phyloP scores from a whole-genome alignment of 1,284 basidiomycete genomes.

The Ustilago lituana region DNA sequence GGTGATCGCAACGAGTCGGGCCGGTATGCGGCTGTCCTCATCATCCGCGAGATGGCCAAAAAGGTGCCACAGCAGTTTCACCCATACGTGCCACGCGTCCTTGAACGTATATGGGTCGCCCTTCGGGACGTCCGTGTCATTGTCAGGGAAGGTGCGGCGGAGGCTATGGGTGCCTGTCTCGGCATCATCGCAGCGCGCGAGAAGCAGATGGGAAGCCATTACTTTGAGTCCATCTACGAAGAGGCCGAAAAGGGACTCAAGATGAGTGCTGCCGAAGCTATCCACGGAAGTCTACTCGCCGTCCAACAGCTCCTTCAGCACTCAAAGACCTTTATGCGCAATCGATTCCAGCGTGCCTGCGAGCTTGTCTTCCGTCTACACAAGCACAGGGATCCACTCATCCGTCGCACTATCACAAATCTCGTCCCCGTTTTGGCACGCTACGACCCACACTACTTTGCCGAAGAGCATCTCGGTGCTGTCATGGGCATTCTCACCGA shows the following conservation, averaged over 20 bases:
- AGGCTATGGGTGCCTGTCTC: slow-evolving; percentile 66
- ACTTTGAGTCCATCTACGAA: slow-evolving; percentile 71
- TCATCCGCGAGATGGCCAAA: slow-evolving; percentile 65
- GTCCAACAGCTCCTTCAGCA: slow-evolving; percentile 91
- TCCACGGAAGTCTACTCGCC: slow-evolving; percentile 91
- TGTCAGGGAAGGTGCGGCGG: slow-evolving; percentile 64
- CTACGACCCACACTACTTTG: slow-evolving; percentile 65
- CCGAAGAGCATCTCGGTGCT: slow-evolving; percentile 60
- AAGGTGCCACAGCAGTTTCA: slow-evolving; percentile 66
- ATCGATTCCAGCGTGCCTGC: slow-evolving; percentile 86
- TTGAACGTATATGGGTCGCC: slow-evolving; percentile 66
- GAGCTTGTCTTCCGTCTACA: slow-evolving; percentile 92
- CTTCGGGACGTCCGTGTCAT: slow-evolving; percentile 62
- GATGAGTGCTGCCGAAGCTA: slow-evolving; percentile 81
- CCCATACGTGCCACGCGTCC: slow-evolving; percentile 60
- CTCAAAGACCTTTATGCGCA: slow-evolving; percentile 94
- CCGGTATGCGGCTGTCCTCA: slow-evolving; percentile 66
- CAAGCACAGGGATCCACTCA: slow-evolving; percentile 87
- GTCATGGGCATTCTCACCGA: slow-evolving; percentile 60
- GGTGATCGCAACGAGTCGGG: slow-evolving; percentile 69
- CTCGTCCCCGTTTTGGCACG: slow-evolving; percentile 63
- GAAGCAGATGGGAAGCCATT: slow-evolving; percentile 66
- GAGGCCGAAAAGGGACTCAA: slow-evolving; percentile 89
- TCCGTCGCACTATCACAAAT: slow-evolving; percentile 72
- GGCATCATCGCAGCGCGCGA: slow-evolving; percentile 63